Evolutionary conservation across 352 stramenopile species (phyloP).

Genomic region (Pseudoperonospora humuli): DNA sequence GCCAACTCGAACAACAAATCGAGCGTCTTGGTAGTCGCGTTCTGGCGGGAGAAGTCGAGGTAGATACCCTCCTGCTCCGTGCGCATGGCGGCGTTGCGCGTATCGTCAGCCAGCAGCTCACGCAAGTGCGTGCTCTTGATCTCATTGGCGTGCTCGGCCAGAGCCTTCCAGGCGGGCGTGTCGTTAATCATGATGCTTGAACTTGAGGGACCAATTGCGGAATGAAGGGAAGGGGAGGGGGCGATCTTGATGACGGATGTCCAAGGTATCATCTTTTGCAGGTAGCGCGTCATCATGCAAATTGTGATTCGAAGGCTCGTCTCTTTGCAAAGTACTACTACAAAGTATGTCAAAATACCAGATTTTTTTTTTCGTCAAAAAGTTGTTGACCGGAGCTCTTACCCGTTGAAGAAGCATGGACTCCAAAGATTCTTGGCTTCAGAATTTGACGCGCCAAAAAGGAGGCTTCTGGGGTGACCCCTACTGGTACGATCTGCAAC

Average conservation of each 20-base stretch:
- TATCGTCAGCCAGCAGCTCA: conserved; percentile 84
- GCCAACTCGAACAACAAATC: conserved; percentile 91
- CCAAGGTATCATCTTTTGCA: no score
- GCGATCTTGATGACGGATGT: no score
- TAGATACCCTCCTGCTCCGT: conserved; percentile 90
- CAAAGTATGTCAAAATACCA: no score
- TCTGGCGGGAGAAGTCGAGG: conserved; percentile 93
- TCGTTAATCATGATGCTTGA: conserved; percentile 59
- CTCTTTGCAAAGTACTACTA: no score
- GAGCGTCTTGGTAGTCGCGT: conserved; percentile 82
- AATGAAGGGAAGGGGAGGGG: no score
- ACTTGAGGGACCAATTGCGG: background rate
- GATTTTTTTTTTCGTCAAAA: no score
- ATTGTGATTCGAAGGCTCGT: no score
- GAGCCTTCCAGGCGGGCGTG: conserved; percentile 59
- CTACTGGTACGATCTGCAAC: conserved; percentile 71
- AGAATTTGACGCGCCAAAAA: conserved; percentile 44
- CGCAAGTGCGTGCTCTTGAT: conserved; percentile 88
- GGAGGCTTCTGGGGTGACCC: conserved; percentile 71
- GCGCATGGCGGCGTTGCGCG: conserved; percentile 85
- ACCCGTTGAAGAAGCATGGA: no score
- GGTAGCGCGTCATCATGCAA: no score
- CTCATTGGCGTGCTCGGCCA: conserved; percentile 60
- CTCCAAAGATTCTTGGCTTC: conserved; percentile 22
- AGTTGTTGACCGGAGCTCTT: no score